phyloP scores from a whole-genome alignment of 2,329 filamentous ascomycete species.

The Dichotomopilus funicola region DNA sequence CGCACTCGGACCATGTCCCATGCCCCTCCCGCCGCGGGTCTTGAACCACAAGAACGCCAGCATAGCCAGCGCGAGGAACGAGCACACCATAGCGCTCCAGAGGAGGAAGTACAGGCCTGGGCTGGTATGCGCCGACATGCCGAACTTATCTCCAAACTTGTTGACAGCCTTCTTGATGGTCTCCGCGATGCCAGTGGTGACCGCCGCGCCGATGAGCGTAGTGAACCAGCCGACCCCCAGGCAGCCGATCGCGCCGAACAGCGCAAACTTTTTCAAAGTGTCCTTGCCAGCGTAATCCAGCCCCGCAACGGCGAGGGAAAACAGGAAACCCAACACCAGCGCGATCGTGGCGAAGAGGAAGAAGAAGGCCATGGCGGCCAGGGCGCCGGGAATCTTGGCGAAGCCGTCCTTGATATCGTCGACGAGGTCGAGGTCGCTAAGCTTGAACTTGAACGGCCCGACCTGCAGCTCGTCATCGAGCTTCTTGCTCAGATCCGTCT shows the following conservation, averaged over 20 bases:
- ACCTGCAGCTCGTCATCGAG: constrained; percentile 43
- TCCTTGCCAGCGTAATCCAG: not conserved
- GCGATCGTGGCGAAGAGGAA: constrained; percentile 40
- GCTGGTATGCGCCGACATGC: constrained; percentile 13
- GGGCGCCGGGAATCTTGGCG: constrained; percentile 42
- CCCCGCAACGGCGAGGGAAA: constrained; percentile 18
- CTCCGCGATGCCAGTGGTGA: constrained; percentile 13
- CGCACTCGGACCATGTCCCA: not conserved
- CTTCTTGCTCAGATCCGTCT: constrained; percentile 34
- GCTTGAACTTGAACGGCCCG: constrained; percentile 39
- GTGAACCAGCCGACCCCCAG: constrained; percentile 26
- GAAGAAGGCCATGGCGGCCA: constrained; percentile 43
- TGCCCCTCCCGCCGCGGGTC: not conserved
- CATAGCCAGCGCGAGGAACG: not conserved
- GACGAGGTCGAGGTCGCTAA: constrained; percentile 16
- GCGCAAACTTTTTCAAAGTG: not conserved
- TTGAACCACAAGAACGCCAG: not conserved
- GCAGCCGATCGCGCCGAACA: constrained; percentile 17
- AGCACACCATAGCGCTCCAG: constrained; percentile 6
- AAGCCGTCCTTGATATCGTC: constrained; percentile 39
- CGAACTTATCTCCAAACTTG: constrained; percentile 10
- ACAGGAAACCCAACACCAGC: constrained; percentile 39
- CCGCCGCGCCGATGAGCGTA: constrained; percentile 7
- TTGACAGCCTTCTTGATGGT: constrained; percentile 13
- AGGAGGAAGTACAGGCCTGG: constrained; percentile 11